Base-by-base conservation (phyloP, 768 basidiomycete genomes). In the Tubosaeta brunneosetosa region DNA sequence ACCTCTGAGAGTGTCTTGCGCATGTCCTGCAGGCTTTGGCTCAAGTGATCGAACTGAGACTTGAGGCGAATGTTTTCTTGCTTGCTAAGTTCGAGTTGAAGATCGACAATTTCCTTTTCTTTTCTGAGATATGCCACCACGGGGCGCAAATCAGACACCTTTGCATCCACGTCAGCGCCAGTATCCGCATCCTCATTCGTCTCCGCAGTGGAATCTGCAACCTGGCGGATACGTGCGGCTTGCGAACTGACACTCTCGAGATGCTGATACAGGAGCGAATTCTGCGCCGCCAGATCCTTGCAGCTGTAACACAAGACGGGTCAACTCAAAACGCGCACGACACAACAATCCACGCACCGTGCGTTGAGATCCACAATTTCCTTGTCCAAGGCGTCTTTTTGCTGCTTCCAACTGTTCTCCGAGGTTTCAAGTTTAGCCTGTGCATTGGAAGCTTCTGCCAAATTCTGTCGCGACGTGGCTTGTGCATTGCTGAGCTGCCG, bases 31-130 rank as follows among this genome's bases (percentile, higher is more conserved):
- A 94, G 70, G 40, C 71, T 81, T 56, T 84, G 83, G 14, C 77
- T 76, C 38, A 91, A 66, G 60, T 88, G 84, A 6, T 92, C 90
- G 26, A 88, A 78, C 63, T 93, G 87, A 17, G 79, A 71, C 66
- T 86, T 88, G 47, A 91, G 67, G 5, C 91, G 80, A 9, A 80
- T 70, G 58, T 79, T 88, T 71, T 94, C 91, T 60, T 84, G 81
- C 63, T 80, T 82, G 74, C 84, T 79, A 44, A 94, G 80, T 61
- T 93, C 88, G 25, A 91, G 76, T 57, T 93, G 90, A 31, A 93
- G 78, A 59, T 94, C 91, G 42, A 90, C 86, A 48, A 94, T 91
- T 65, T 94, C 91, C 71, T 94, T 93, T 75, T 94, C 92, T 63
- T 87, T 91, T 38, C 92, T 80, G 32, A 94, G 73, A 68, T 89